Base-by-base conservation (phyloP, 2,329 filamentous ascomycete genomes). In the Trichoderma afroharzianum region DNA sequence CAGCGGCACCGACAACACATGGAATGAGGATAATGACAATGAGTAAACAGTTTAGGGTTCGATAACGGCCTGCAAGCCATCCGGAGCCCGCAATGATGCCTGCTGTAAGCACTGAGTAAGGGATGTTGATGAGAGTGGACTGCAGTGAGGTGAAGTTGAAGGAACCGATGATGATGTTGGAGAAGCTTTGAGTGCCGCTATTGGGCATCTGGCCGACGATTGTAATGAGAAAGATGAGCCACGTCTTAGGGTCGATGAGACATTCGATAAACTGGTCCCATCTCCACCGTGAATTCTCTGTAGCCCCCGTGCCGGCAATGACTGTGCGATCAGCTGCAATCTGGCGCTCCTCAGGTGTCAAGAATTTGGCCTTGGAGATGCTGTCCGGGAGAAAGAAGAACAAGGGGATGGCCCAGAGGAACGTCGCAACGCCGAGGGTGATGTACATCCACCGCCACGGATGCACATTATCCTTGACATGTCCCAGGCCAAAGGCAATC, bases 361-460 rank as follows among this genome's bases (percentile, higher is more conserved):
- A 83, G 76, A 92, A 92, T 0, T 78, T 80, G 3, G 90, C 89
- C 2, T 81, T 84, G 1, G 85, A 84, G 58, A 89, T 88, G 47
- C 78, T 81, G 72, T 89, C 85, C 0, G 88, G 88, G 2, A 90
- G 83, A 6, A 85, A 76, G 28, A 83, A 73, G 72, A 84, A 83
- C 58, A 89, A 74, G 1, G 83, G 80, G 3, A 87, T 80, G 0
- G 82, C 83, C 84, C 87, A 86, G 3, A 87, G 74, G 67, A 87
- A 85, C 0, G 87, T 90, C 0, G 79, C 76, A 0, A 82, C 71
- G 1, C 88, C 88, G 1, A 89, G 81, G 32, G 88, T 81, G 72
- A 87, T 86, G 76, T 87, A 90, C 84, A 90, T 86, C 84, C 85
- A 88, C 64, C 84, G 82, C 87, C 87, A 89, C 4, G 85, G 84